Evolutionary conservation across 495 filamentous ascomycete species (phyloP), one percentile per base, ranked within the genome.

Genomic region (Penicillium paxilli): DNA sequence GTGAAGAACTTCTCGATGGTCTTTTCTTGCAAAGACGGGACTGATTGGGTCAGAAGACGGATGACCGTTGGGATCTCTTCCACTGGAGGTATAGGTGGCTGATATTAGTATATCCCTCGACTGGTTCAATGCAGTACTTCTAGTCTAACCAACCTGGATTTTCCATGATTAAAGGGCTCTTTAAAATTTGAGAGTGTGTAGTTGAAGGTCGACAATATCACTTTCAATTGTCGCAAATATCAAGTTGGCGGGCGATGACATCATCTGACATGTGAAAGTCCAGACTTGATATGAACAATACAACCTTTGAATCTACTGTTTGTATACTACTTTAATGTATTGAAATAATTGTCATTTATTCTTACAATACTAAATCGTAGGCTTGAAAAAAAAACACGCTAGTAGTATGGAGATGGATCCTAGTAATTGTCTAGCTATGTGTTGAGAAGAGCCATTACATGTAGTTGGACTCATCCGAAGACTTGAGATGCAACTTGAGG

Each of bases 1-100:
- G 84, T 80, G 73, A 90, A 96, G 68, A 88, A 91, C 10, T 69
- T 75, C 44, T 90, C 76, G 19, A 96, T 65, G 5, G 85, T 74
- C 16, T 77, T 67, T 22, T 73, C 67, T 69, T 95, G 91, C 23
- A 82, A 66, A 0, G 78, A 70, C 0, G 87, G 88, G 0, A 81
- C 66, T 12, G 83, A 80, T 65, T 89, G 81, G 22, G 82, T 87
- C 42, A 96, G 78, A 46, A 75, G 62, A 33, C 76, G 79, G 65
- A 96, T 88, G 28, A 95, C 74, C 7, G 60, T 58, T 21, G 77
- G 60, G 59, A 92, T 84, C 44, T 87, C 83, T 41, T 62, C 47
- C 26, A 74, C 75, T 81, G 50, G 50, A 40, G 19, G 45, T 37
- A 16, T 3, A 55, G 51, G 40, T 21, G 3, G 7, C 0, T 12